Conservation (phyloP, 495 filamentous ascomycete genomes). For the Rostrohypoxylon terebratum region DNA sequence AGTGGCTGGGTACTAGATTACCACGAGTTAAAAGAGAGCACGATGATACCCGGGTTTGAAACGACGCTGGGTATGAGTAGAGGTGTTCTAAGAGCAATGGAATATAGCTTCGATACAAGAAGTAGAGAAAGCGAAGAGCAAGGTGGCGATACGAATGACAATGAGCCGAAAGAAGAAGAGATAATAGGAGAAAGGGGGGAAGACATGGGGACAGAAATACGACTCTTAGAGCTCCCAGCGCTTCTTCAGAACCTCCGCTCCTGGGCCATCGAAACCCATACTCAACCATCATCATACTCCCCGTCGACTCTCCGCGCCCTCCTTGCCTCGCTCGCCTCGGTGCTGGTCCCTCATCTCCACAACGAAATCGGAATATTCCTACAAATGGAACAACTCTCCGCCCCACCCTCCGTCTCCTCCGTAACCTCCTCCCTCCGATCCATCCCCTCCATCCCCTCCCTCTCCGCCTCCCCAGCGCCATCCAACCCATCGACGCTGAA, state of each 20-base stretch:
- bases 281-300: constrained; percentile 29
- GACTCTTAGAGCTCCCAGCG: background rate
- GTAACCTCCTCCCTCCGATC: background rate
- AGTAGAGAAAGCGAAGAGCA: background rate
- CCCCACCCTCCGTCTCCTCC: constrained; percentile 11
- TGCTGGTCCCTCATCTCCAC: constrained; percentile 45
- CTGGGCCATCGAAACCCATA: constrained; percentile 23
- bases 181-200: background rate
- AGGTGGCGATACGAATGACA: background rate
- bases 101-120: background rate
- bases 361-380: constrained; percentile 31
- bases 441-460: background rate
- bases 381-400: constrained; percentile 44
- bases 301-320: constrained; percentile 12
- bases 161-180: background rate
- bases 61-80: constrained; percentile 40
- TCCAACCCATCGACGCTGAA: background rate
- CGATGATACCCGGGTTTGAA: constrained; percentile 52
- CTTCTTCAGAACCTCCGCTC: constrained; percentile 25
- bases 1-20: constrained; percentile 48
- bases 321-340: constrained; percentile 27
- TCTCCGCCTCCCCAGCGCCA: background rate
- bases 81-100: constrained; percentile 14
- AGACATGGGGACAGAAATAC: background rate
- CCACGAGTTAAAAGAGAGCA: constrained; percentile 50